Base-by-base conservation (phyloP, 2,329 filamentous ascomycete species). In the Ceratocystis lukuohia region DNA sequence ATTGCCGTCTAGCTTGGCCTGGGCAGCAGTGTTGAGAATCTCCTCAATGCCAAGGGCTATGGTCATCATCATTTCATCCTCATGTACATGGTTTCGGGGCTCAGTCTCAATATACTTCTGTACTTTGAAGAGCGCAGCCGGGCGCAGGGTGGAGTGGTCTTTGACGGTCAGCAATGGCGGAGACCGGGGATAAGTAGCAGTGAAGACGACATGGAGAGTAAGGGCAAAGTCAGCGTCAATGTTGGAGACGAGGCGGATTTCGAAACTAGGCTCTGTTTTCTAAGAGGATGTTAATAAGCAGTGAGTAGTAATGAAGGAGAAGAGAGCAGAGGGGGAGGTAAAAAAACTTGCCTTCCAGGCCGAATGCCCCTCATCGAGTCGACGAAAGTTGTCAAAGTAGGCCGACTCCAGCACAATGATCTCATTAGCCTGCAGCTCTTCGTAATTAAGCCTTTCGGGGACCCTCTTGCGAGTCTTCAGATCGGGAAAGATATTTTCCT, bases 121-220 rank as follows among this genome's bases (percentile, higher is more conserved):
- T 17, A 96, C 81, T 71, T 87, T 88, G 73, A 85, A 87, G 67
- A 83, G 80, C 1, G 88, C 89, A 65, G 83, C 85, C 71, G 88
- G 87, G 56, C 85, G 85, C 66, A 96, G 78, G 57, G 82, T 80
- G 30, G 80, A 79, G 53, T 85, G 77, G 65, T 85, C 80, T 69
- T 88, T 87, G 57, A 95, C 73, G 3, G 82, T 84, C 15, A 96
- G 76, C 10, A 90, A 77, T 1, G 92, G 92, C 1, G 85, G 78
- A 1, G 91, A 88, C 73, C 90, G 96, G 3, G 93, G 94, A 74
- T 97, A 97, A 0, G 92, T 96, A 5, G 91, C 88, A 7, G 91
- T 94, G 70, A 97, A 79, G 66, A 89, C 87, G 64, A 95, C 90
- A 61, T 84, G 81, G n/a, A 97, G 77, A 1, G 84, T 85, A 48